A percentile compares a stretch with the other conserved stretches of the same genome.
Evolutionary conservation across 495 filamentous ascomycete species (phyloP).

Genomic region (Saxispiralis lemnorum): DNA sequence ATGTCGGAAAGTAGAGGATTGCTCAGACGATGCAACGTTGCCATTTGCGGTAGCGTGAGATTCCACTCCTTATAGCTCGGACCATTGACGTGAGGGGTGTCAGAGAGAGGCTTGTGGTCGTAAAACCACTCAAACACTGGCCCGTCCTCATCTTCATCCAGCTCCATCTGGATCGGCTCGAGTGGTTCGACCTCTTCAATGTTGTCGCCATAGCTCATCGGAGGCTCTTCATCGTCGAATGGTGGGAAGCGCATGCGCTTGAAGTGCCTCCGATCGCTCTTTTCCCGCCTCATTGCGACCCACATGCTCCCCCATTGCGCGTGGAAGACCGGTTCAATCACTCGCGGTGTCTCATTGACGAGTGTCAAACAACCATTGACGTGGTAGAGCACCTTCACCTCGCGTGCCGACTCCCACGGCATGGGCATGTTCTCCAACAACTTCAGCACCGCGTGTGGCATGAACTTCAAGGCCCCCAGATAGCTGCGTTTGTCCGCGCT

Average conservation of each 20-base stretch:
- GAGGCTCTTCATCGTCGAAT: constrained; percentile 97
- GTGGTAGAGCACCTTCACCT: constrained; percentile 96
- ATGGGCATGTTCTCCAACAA: constrained; percentile 99
- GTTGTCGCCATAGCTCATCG: constrained; percentile 94
- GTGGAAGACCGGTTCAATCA: constrained; percentile 96
- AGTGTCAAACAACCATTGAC: constrained; percentile 94
- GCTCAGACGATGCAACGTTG: constrained; percentile 80
- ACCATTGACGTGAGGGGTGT: constrained; percentile 88
- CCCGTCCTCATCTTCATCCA: constrained; percentile 86
- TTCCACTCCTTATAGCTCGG: constrained; percentile 97
- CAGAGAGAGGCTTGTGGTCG: constrained; percentile 77
- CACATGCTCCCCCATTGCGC: constrained; percentile 99
- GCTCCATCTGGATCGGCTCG: constrained; percentile 97
- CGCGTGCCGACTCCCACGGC: constrained; percentile 92
- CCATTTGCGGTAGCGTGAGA: constrained; percentile 86
- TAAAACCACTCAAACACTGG: constrained; percentile 95
- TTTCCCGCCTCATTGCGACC: constrained; percentile 95
- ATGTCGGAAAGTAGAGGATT: constrained; percentile 81
- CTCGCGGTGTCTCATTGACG: constrained; percentile 90
- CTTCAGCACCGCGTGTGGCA: constrained; percentile 99
- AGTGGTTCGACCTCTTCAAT: constrained; percentile 96
- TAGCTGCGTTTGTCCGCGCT: constrained; percentile 97
- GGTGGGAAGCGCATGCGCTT: constrained; percentile 98
- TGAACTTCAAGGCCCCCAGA: constrained; percentile 93
- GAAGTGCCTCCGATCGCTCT: constrained; percentile 89